Evolutionary conservation across 805 yeast species (phyloP), one percentile per base, ranked within the genome.

Genomic region (Candida piceae): DNA sequence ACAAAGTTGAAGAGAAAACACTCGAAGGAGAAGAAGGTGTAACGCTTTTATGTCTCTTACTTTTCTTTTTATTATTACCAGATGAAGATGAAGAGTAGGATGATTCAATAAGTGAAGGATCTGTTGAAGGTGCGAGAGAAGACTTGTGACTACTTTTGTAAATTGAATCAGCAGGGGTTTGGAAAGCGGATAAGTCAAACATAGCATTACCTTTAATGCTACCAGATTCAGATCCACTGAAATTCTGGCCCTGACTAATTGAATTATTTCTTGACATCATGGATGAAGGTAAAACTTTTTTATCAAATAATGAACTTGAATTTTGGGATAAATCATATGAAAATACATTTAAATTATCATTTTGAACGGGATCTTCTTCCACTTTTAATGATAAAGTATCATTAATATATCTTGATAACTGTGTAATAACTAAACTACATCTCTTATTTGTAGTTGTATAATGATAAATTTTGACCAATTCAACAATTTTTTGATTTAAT

Each of bases 151-250:
- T 8, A 7, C 10, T 16, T n/a, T 29, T 30, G 34, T 24, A 45
- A n/a, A 30, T 30, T 16, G 41, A 36, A 30, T 49, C 50, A 17
- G 40, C 36, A 5, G 58, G 52, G 20, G 53, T 33, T 25, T 52
- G 50, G 31, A 56, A 56, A 7, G 61, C 61, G 28, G 57, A 51
- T 22, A 56, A 40, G 36, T 57, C 62, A 35, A 57, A 57, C 21
- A n/a, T n/a, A n/a, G n/a, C n/a, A n/a, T n/a, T n/a, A n/a, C n/a
- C n/a, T n/a, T n/a, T n/a, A n/a, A n/a, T n/a, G n/a, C n/a, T n/a
- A n/a, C n/a, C n/a, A n/a, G n/a, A n/a, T n/a, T n/a, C n/a, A n/a
- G n/a, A n/a, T n/a, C n/a, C n/a, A n/a, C n/a, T n/a, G n/a, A n/a
- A n/a, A n/a, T n/a, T n/a, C n/a, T n/a, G n/a, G n/a, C n/a, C n/a